Evolutionary conservation across 306 rosid genomes (phyloP), one percentile per base, ranked within the genome.

Genomic region (Quercus wislizeni): DNA sequence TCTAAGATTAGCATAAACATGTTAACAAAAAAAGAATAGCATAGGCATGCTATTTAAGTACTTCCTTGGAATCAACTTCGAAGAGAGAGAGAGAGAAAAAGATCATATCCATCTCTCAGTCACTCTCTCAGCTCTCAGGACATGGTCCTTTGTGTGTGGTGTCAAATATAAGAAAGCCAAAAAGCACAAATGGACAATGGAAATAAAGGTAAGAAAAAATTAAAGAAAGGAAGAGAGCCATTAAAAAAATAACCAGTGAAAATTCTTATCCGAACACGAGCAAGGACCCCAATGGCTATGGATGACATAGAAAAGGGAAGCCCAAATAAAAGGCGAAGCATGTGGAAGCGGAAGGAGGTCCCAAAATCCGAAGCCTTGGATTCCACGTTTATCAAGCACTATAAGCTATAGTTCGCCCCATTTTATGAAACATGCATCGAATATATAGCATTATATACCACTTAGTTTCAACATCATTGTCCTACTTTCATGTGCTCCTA

Each of bases 401-500:
- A 43, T 75, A 8, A 8, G 68, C 31, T 3, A 30, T 58, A 49
- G 79, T 23, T 67, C 57, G 55, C 79, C 62, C 59, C 41, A 81
- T 82, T 54, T 75, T 55, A 82, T 72, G 74, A 82, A 72, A 62
- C 81, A 73, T 28, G 55, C 63, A 65, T 74, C 71, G 62, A 57
- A 69, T 41, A 41, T 41, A 41, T 41, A 41, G 46, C 12, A 41
- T 41, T 41, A 41, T 41, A 41, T 41, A 41, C 46, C 69, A 49
- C 68, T 73, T 59, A 1, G 5, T 52, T 71, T 74, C 79, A 74
- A 83, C 75, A 77, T 77, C 49, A 70, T 55, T 35, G 27, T 76
- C 78, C 51, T 76, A 67, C 65, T 72, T 79, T 73, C 93, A 86
- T 83, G 90, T 88, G 98, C 89, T 77, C 75, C 75, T 83, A 81